phyloP scores from a whole-genome alignment of 352 stramenopile genomes.

The Globisporangium solare region DNA sequence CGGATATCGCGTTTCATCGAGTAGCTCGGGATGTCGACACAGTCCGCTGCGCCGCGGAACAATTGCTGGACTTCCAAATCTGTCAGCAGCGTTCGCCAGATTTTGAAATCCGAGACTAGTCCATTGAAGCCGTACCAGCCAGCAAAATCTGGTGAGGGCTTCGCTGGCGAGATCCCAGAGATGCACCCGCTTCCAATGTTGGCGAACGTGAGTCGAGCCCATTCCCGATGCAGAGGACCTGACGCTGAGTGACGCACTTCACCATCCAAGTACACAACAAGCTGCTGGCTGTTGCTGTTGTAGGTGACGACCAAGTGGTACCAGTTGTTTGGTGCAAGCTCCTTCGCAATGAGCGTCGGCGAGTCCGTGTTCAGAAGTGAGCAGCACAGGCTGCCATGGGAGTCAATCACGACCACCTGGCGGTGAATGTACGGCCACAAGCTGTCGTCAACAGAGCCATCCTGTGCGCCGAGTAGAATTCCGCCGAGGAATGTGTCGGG shows the following conservation, averaged over 20 bases:
- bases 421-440: conserved; percentile 56
- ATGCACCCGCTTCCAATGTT: conserved; percentile 68
- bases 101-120: conserved; percentile 46
- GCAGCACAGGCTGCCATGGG: conserved; percentile 52
- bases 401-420: conserved; percentile 57
- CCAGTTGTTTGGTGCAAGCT: conserved; percentile 53
- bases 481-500: conserved; percentile 49
- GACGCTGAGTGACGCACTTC: conserved; percentile 36
- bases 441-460: conserved; percentile 35
- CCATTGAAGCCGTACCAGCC: conserved; percentile 74
- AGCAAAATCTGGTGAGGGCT: conserved; percentile 51
- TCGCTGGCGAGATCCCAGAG: conserved; percentile 38
- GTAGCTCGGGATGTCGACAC: conserved; percentile 48
- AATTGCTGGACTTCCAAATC: conserved; percentile 52
- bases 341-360: conserved; percentile 41
- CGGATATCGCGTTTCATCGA: conserved; percentile 39
- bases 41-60: conserved; percentile 51
- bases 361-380: conserved; percentile 42
- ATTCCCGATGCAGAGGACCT: conserved; percentile 40
- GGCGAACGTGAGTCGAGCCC: conserved; percentile 37
- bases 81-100: conserved; percentile 48
- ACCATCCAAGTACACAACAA: conserved; percentile 60
- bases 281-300: conserved; percentile 19
- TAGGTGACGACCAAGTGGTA: conserved; percentile 68
- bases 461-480: conserved; percentile 58